phyloP scores from a whole-genome alignment of 805 yeast genomes.

The Blastobotrys mokoenaii region DNA sequence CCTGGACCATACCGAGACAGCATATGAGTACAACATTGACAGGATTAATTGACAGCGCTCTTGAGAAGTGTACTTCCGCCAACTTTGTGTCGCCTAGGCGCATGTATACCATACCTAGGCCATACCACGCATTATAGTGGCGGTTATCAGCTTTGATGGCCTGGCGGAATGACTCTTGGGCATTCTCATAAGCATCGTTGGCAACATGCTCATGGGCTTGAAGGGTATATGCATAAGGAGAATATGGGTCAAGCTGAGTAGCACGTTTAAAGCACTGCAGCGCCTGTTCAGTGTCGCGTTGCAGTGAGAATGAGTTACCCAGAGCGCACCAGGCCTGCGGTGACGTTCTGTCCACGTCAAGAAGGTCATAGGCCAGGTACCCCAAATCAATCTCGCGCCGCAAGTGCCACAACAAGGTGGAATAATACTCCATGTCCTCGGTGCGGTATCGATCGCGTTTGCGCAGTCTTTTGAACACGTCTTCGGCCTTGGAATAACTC shows the following conservation, averaged over 20 bases:
- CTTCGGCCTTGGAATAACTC: conserved; percentile 69
- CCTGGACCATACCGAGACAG: conserved; percentile 90
- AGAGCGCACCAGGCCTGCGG: conserved; percentile 88
- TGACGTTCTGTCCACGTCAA: conserved; percentile 52
- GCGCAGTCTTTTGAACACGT: conserved; percentile 54
- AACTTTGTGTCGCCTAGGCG: conserved; percentile 75
- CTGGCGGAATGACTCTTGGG: conserved; percentile 70
- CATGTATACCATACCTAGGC: conserved; percentile 88
- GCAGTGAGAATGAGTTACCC: conserved; percentile 81
- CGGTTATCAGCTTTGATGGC: conserved; percentile 71
- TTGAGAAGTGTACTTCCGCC: conserved; percentile 81
- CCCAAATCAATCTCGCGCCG: conserved; percentile 73
- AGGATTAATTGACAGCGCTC: conserved; percentile 84
- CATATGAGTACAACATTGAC: conserved; percentile 82
- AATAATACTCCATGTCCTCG: conserved; percentile 84
- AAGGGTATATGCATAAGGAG: conserved; percentile 83
- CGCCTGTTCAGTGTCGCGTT: conserved; percentile 82
- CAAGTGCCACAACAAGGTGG: conserved; percentile 89
- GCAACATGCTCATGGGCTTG: conserved; percentile 89
- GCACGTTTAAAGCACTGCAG: conserved; percentile 80
- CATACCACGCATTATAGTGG: conserved; percentile 92
- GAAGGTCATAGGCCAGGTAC: conserved; percentile 72
- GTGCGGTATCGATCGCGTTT: conserved; percentile 66
- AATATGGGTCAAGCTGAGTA: conserved; percentile 52
- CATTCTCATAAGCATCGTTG: conserved; percentile 84